A percentile compares a stretch with the other conserved stretches of the same genome.
Conservation (phyloP, 352 stramenopile species). For the Phytopythium ostracodes region DNA sequence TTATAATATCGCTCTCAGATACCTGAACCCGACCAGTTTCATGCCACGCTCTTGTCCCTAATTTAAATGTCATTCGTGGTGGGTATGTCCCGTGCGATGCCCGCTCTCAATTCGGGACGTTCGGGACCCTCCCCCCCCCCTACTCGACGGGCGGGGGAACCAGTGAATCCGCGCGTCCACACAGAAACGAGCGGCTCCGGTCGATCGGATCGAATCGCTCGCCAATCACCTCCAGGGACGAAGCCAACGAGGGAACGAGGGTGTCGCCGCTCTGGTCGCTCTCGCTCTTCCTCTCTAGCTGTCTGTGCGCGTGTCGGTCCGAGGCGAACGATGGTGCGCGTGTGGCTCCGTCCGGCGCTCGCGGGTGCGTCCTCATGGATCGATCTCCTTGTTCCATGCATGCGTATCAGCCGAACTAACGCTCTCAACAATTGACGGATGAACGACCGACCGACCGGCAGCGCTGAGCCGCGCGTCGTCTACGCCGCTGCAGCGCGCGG, state of each 20-base stretch:
- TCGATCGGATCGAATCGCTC: neutral
- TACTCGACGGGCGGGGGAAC: no score
- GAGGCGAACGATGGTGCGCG: conserved; percentile 47
- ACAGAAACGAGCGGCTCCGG: conserved; percentile 1
- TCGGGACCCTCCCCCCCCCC: conserved; percentile 15
- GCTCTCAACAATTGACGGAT: no score
- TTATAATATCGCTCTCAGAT: no score
- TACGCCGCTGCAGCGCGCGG: conserved; percentile 17
- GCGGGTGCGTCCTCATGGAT: conserved; percentile 38
- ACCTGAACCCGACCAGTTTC: no score
- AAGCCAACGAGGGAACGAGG: neutral
- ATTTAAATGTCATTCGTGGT: no score
- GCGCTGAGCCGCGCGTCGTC: conserved; percentile 16
- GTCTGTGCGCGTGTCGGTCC: neutral
- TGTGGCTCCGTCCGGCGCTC: conserved; percentile 62
- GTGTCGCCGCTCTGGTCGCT: conserved; percentile 1
- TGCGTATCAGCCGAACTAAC: no score
- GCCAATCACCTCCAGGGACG: neutral
- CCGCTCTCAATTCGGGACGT: conserved; percentile 7
- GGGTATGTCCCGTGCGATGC: neutral
- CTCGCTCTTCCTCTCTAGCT: conserved; percentile 2
- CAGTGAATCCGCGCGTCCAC: conserved; percentile 18
- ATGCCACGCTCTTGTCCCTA: no score
- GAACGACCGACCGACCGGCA: neutral
- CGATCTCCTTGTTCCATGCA: no score